Evolutionary conservation across 164 flowering plant genomes (phyloP), one percentile per base, ranked within the genome.

Genomic region (Saururus chinensis): DNA sequence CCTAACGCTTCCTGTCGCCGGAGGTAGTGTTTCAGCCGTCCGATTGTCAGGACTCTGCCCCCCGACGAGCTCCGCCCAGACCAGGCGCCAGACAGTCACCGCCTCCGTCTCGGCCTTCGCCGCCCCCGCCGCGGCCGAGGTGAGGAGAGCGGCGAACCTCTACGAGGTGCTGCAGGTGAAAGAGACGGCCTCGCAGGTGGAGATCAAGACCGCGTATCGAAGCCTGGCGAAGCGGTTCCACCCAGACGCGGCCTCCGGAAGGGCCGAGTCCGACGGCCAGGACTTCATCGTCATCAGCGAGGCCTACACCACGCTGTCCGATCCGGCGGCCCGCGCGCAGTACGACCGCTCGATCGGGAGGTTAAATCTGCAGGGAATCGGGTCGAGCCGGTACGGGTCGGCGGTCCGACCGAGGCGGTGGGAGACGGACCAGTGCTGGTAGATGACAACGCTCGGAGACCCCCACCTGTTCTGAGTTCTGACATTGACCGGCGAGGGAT

Each of bases 361-460:
- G 25, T 11, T 23, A n/a, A n/a, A n/a, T n/a, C n/a, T n/a, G n/a
- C n/a, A n/a, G n/a, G n/a, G n/a, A n/a, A n/a, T n/a, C n/a, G n/a
- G n/a, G n/a, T n/a, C n/a, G n/a, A n/a, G n/a, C n/a, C n/a, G n/a
- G n/a, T n/a, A n/a, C n/a, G n/a, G n/a, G n/a, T n/a, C n/a, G n/a
- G n/a, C n/a, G n/a, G n/a, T n/a, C n/a, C n/a, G n/a, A n/a, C 65
- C 80, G 51, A 69, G 85, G 56, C 70, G 88, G 66, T 88, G 96
- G 96, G 96, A 88, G 56, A 88, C 92, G 35, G 92, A 88, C 60
- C 96, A 88, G 76, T 88, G 96, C 72, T 88, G 96, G 96, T 86
- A 82, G 72, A 17, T 10, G 14, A 14, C 14, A 45, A 45, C 4
- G 17, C 2, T 45, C 17, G 17, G 49, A 2, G 37, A 30, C 37